Base-by-base conservation (phyloP, 371 early-diverging fungal genomes). In the Dinochytrium kinnereticum region DNA sequence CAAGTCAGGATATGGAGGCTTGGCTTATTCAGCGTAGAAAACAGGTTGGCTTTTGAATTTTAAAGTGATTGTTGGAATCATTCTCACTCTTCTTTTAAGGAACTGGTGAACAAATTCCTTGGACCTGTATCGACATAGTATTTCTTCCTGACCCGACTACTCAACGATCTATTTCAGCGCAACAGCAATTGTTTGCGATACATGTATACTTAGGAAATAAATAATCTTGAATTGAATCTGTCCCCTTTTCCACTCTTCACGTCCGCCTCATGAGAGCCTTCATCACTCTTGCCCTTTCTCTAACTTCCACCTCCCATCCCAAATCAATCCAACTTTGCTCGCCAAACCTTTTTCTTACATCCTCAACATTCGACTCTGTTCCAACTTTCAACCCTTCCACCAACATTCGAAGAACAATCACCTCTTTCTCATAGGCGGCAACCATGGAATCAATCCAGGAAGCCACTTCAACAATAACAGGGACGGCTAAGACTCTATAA, bases 1-100 rank as follows among this genome's bases (percentile, higher is more conserved):
- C 86, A 33, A 90, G 90, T 73, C 84, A 90, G 67, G 91, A 93
- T 51, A 86, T 94, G n/a, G 93, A 92, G 72, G 88, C 82, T 49
- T 93, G 89, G 78, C 78, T 94, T 38, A 86, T 94, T 39, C 82
- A 90, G 78, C 80, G 91, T 73, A 86, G 87, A 83, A 88, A 91
- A 78, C 82, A 90, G 81, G 88, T 53, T 53, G 55, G 55, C 49
- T 13, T 44, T 44, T 44, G 10, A 13, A 10, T 44, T 44, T 44
- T 44, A 21, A 44, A 44, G 49, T 53, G 44, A 44, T 53, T 53
- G 17, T 13, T 5, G 55, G 55, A 24, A 13, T 53, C 5, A 53
- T 53, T 53, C 13, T 53, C n/a, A 53, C 26, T 5, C 5, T 26
- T 15, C 26, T 53, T 53, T 26, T 5, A 13, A 53, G 55, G 55